These are phyloP conservation scores for Selaginella tamariscina DNA, from an alignment of 75 land plant genomes.

Conservation along the genomic window DNA sequence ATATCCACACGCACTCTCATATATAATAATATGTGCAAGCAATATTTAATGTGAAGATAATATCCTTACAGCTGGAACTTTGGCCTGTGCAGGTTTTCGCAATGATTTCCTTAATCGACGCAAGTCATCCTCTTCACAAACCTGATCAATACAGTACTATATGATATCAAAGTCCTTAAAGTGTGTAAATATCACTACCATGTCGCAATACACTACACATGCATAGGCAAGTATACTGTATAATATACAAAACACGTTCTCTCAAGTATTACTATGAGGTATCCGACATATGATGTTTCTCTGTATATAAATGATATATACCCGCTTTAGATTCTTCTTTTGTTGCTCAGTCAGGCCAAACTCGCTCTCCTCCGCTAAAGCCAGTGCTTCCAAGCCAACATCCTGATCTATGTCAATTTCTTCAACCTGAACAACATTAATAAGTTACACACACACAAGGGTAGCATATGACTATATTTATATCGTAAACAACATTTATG, in stretches of 20 bases:
- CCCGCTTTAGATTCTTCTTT: constrained; percentile 61
- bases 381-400: constrained; percentile 52
- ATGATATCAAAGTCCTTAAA: too few species aligned
- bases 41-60: too few species aligned
- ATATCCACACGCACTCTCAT: too few species aligned
- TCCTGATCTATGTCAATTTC: constrained; percentile 82
- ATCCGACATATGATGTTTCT: too few species aligned
- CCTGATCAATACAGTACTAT: too few species aligned
- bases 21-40: too few species aligned
- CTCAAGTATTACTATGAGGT: too few species aligned
- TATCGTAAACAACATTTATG: neutral
- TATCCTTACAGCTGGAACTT: too few species aligned
- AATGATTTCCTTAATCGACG: neutral
- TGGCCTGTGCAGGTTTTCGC: neutral
- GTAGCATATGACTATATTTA: neutral
- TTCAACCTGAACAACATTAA: constrained; percentile 54
- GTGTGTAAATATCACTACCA: too few species aligned
- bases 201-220: too few species aligned
- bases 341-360: constrained; percentile 59
- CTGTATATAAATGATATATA: constrained; percentile 15
- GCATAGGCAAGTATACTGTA: too few species aligned
- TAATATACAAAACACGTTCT: too few species aligned
- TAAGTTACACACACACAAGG: neutral
- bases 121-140: constrained; percentile 89
- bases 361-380: constrained; percentile 61